Base-by-base conservation (phyloP, 768 basidiomycete species). In the Pleurotus cornucopiae region DNA sequence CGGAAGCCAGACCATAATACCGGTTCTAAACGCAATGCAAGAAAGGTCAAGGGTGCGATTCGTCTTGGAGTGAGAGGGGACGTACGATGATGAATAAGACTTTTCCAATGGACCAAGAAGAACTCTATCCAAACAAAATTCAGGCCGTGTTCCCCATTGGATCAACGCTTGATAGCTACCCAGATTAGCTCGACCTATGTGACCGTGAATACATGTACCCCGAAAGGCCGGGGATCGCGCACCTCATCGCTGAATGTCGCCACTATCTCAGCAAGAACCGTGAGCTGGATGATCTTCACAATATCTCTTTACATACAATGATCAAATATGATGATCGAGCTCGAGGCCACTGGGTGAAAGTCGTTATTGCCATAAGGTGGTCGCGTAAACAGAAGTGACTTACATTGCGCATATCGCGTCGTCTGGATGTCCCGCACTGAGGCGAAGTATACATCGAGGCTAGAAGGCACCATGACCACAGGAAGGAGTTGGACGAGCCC, bases 101-200 rank as follows among this genome's bases (percentile, higher is more conserved):
- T 61, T 84, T 85, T 46, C 80, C 82, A 58, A 75, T 64, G 12
- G 81, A 79, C 81, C 81, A 84, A n/a, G 76, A 67, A 49, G 79
- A 75, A 61, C 68, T 75, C 82, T 83, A 59, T 4, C 46, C 30
- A n/a, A 34, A 49, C 43, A 9, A 21, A 44, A 20, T 20, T 40
- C 1, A 45, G 30, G 3, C 30, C 7, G 7, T 3, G 30, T 34
- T 34, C 30, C 30, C 30, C 30, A 34, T 34, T 34, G 30, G 11
- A 34, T 9, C 30, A 34, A 34, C 30, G 30, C 30, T 7, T 34
- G 9, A n/a, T 16, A 49, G 61, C 49, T 64, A 82, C 81, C 83
- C 83, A 84, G 41, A 85, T 80, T 30, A 83, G 66, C 41, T 78
- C 71, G 41, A 82, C 64, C 82, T 83, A 60, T 3, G 43, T 51